phyloP scores from a whole-genome alignment of 78 protist genomes.

The Emiliania huxleyi region DNA sequence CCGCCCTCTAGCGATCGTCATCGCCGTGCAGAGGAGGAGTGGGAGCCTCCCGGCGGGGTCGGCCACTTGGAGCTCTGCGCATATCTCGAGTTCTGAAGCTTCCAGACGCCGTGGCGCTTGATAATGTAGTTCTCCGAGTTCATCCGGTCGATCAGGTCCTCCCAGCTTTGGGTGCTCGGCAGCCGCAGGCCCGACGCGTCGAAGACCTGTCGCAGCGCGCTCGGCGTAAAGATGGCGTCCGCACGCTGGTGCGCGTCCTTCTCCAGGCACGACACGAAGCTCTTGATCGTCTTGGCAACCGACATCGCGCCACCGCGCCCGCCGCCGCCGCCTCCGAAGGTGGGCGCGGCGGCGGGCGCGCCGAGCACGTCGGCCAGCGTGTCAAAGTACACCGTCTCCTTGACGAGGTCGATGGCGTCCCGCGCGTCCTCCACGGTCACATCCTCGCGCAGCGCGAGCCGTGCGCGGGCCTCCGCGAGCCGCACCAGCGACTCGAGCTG shows the following conservation, averaged over 20 bases:
- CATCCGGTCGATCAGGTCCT: neutral
- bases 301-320: neutral
- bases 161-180: neutral
- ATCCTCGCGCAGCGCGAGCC: conserved; percentile 83
- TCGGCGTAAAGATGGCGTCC: neutral
- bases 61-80: neutral
- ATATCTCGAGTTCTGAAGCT: neutral
- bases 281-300: neutral
- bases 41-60: too few species aligned
- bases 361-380: neutral
- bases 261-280: neutral
- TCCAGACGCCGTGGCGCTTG: neutral
- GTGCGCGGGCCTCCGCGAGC: conserved; percentile 94
- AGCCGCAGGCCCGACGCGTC: neutral
- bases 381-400: neutral
- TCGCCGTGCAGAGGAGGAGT: too few species aligned
- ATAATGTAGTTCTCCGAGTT: neutral
- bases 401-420: conserved; percentile 52
- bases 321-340: neutral
- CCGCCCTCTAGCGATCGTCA: too few species aligned
- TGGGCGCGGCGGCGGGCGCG: neutral
- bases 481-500: conserved; percentile 96
- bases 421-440: neutral
- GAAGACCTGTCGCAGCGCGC: neutral
- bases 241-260: neutral